Evolutionary conservation across 352 stramenopile genomes (phyloP), one percentile per base, ranked within the genome.

Genomic region (Pythium chondricola): DNA sequence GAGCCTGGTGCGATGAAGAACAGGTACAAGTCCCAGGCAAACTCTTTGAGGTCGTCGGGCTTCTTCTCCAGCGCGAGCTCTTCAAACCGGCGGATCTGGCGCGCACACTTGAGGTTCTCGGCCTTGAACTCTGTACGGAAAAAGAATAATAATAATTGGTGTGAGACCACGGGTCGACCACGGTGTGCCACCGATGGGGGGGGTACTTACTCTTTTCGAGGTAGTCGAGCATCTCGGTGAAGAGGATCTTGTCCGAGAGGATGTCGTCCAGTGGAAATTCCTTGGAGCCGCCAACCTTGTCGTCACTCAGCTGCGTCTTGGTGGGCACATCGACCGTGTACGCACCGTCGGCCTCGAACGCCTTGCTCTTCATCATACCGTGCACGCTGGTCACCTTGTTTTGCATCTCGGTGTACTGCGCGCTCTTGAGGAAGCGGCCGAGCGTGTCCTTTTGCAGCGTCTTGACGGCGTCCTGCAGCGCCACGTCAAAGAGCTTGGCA

Each of bases 141-240:
- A 37, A 4, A 18, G 3, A 27, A 21, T n/a, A 21, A 26, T n/a
- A n/a, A n/a, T n/a, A n/a, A n/a, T n/a, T n/a, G n/a, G n/a, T n/a
- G n/a, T n/a, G n/a, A n/a, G n/a, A n/a, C n/a, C n/a, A n/a, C n/a
- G n/a, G n/a, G n/a, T n/a, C n/a, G n/a, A n/a, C n/a, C n/a, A n/a
- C n/a, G n/a, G n/a, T n/a, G n/a, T n/a, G n/a, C n/a, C n/a, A n/a
- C n/a, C n/a, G n/a, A n/a, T n/a, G n/a, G n/a, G n/a, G n/a, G 25
- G 21, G 6, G 17, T 6, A 60, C 74, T 41, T 49, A 92, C 80
- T 88, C 43, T 92, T 92, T 48, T 89, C 76, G 39, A 92, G 71
- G 61, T 88, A 92, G 49, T 87, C 74, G 50, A 89, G 74, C 75
- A 92, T 88, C 56, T 92, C 80, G 32, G 58, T 64, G 54, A 92